Conservation (phyloP, 768 basidiomycete genomes). For the Amanita molliuscula region DNA sequence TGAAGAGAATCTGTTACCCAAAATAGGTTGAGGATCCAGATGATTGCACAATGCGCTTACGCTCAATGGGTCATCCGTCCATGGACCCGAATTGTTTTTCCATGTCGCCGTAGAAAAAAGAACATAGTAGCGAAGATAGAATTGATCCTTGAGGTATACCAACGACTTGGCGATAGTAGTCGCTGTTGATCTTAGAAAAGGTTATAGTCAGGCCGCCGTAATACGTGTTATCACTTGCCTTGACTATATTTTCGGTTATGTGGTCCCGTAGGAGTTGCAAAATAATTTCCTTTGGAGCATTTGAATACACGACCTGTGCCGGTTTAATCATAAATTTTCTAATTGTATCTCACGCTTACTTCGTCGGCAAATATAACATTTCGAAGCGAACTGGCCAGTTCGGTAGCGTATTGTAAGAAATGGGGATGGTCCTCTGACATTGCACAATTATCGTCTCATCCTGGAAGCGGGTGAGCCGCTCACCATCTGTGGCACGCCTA, state of each 20-base stretch:
- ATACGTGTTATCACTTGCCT: conserved; percentile 32
- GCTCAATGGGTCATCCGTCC: conserved; percentile 46
- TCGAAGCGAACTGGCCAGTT: conserved; percentile 55
- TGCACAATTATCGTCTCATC: neutral
- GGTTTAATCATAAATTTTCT: neutral
- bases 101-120: conserved; percentile 90
- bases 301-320: conserved; percentile 35
- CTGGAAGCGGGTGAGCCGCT: neutral
- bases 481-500: conserved; percentile 60
- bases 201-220: neutral
- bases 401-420: conserved; percentile 60
- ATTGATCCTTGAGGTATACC: conserved; percentile 98
- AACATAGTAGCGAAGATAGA: conserved; percentile 89
- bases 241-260: conserved; percentile 87
- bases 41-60: conserved; percentile 31
- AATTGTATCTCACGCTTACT: conserved; percentile 26
- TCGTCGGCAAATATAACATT: conserved; percentile 84
- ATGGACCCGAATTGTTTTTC: conserved; percentile 49
- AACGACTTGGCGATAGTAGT: conserved; percentile 79
- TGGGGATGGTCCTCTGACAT: conserved; percentile 60
- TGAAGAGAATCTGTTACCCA: conserved; percentile 51
- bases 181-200: conserved; percentile 54
- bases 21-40: neutral
- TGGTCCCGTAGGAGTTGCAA: conserved; percentile 78
- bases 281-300: conserved; percentile 44